Conservation (phyloP, 2,329 filamentous ascomycete species). For the Talaromyces sp. region DNA sequence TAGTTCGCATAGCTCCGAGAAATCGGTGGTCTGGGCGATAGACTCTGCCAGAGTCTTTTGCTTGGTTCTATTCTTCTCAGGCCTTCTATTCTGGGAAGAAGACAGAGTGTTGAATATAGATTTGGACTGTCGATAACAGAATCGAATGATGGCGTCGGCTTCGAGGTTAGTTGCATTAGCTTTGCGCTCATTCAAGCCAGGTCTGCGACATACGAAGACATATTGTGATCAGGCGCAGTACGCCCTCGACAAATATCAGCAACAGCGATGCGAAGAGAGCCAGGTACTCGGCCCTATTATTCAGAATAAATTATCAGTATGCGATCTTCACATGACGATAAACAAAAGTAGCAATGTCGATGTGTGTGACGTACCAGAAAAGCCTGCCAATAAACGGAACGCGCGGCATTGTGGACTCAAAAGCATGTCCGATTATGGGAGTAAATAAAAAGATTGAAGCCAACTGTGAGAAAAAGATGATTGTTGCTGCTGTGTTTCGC, state of each 20-base stretch:
- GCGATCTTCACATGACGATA: background rate
- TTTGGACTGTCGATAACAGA: slow-evolving; percentile 78
- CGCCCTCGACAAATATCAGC: slow-evolving; percentile 72
- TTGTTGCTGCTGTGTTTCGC: background rate
- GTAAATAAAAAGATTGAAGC: background rate
- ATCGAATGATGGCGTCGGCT: slow-evolving; percentile 72
- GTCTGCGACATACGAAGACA: slow-evolving; percentile 64
- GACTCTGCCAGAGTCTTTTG: slow-evolving; percentile 67
- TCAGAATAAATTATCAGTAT: background rate
- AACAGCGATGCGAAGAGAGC: slow-evolving; percentile 78
- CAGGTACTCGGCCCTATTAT: slow-evolving; percentile 70
- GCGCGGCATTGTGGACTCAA: slow-evolving; percentile 42
- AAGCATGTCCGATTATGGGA: background rate
- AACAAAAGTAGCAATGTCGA: slow-evolving; percentile 1
- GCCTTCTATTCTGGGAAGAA: slow-evolving; percentile 61
- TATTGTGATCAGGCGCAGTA: slow-evolving; percentile 80
- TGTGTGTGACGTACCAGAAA: slow-evolving; percentile 35
- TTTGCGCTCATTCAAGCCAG: background rate
- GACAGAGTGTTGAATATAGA: slow-evolving; percentile 74
- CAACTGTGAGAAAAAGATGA: background rate
- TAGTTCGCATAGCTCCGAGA: slow-evolving; percentile 85
- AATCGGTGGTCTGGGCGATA: slow-evolving; percentile 82
- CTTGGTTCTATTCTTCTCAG: slow-evolving; percentile 60
- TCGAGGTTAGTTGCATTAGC: slow-evolving; percentile 17
- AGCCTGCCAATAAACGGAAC: slow-evolving; percentile 60